Evolutionary conservation across 1,284 basidiomycete species (phyloP).

Genomic region (Rhodofomes roseus): DNA sequence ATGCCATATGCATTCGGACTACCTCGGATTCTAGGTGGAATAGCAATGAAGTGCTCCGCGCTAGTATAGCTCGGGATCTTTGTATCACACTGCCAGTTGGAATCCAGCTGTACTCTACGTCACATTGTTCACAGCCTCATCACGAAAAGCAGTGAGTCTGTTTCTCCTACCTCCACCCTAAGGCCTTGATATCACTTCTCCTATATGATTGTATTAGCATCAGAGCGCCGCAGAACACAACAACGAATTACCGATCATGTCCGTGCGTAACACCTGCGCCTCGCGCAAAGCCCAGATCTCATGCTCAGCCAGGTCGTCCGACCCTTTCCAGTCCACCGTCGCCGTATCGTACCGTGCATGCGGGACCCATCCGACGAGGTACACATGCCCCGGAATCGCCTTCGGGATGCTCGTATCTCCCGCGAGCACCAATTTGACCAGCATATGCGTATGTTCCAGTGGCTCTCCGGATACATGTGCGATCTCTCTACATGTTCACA

Average conservation of each 20-base stretch:
- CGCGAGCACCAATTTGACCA: conserved; percentile 1
- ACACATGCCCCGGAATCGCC: conserved; percentile 4
- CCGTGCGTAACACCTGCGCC: neutral
- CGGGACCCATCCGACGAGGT: conserved; percentile 1
- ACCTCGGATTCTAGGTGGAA: too few species aligned
- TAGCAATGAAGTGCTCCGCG: too few species aligned
- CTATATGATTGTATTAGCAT: neutral
- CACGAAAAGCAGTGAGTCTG: too few species aligned
- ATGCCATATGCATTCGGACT: too few species aligned
- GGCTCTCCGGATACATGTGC: neutral
- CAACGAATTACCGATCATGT: neutral
- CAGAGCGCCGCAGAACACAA: neutral
- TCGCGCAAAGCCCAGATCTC: conserved; percentile 8
- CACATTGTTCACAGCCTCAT: too few species aligned
- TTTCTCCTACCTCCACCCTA: too few species aligned
- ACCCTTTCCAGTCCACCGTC: conserved; percentile 2
- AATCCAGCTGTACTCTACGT: too few species aligned
- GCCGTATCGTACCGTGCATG: neutral
- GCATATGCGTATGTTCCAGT: conserved; percentile 5
- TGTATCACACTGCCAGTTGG: too few species aligned
- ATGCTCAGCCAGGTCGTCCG: conserved; percentile 6
- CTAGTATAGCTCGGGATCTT: too few species aligned
- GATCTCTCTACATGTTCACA: conserved; percentile 1
- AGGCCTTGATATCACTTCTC: neutral
- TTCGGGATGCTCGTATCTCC: neutral